Evolutionary conservation across 352 stramenopile species (phyloP).

Genomic region (Phytopythium boreale): DNA sequence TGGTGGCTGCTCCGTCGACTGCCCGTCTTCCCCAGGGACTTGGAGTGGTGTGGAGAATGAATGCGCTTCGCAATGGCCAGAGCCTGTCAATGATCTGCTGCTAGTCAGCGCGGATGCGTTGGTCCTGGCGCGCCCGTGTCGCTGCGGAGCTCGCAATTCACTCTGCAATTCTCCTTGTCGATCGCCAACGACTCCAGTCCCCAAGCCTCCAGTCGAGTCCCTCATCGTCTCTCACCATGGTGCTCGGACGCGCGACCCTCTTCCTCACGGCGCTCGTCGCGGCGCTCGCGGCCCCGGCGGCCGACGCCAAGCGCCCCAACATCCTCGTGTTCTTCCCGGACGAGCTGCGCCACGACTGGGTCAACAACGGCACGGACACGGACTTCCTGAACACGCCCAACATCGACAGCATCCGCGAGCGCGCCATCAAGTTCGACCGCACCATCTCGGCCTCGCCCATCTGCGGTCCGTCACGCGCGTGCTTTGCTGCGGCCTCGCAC

Average conservation of each 20-base stretch:
- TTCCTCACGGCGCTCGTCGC: not conserved
- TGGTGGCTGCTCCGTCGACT: too few relatives aligned
- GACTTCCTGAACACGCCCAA: conserved; percentile 30
- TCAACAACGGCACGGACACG: conserved; percentile 28
- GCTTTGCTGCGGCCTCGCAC: conserved; percentile 25
- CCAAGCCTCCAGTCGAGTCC: not conserved
- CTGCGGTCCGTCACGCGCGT: conserved; percentile 25
- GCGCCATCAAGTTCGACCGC: conserved; percentile 28
- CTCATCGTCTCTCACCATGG: not conserved
- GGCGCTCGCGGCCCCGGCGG: not conserved
- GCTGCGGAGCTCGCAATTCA: too few relatives aligned
- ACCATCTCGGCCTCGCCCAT: conserved; percentile 26
- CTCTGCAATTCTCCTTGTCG: not conserved
- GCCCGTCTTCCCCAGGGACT: too few relatives aligned
- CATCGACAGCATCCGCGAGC: conserved; percentile 28
- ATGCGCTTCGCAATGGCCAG: not conserved
- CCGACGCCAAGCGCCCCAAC: conserved; percentile 17
- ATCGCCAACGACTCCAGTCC: not conserved
- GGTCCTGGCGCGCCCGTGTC: too few relatives aligned
- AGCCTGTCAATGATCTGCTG: not conserved
- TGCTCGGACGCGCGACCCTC: not conserved
- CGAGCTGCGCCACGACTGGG: conserved; percentile 30
- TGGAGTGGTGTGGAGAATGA: not conserved
- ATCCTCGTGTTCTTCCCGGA: conserved; percentile 36
- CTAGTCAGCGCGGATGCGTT: not conserved